phyloP scores from a whole-genome alignment of 257 asterid species.

The Solanum dulcamara region DNA sequence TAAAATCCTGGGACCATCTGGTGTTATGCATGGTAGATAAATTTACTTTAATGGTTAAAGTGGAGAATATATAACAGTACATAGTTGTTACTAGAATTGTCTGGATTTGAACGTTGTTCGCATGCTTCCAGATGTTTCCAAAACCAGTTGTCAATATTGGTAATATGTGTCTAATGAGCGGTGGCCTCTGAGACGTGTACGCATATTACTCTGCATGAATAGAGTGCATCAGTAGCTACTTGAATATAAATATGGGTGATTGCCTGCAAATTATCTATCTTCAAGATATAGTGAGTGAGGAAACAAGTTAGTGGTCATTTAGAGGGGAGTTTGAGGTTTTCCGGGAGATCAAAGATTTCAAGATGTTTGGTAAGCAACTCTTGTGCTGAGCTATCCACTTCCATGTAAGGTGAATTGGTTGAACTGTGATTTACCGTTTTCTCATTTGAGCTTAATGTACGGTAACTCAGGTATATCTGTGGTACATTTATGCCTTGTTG shows the following conservation, averaged over 20 bases:
- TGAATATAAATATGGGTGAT: neutral
- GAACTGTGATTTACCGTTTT: neutral
- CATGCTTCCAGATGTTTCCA: neutral
- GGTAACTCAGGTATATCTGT: neutral
- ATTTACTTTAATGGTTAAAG: neutral
- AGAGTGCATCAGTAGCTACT: neutral
- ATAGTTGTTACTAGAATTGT: neutral
- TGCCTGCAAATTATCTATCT: neutral
- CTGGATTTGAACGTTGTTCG: neutral
- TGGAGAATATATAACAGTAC: neutral
- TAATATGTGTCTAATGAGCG: neutral
- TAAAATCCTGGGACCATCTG: neutral
- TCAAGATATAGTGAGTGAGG: neutral
- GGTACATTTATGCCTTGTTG: neutral
- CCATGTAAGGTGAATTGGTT: neutral
- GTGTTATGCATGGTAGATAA: neutral
- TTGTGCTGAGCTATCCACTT: neutral
- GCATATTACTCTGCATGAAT: neutral
- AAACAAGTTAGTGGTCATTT: neutral
- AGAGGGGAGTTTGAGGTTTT: neutral
- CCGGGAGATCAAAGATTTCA: neutral
- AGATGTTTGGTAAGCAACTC: neutral
- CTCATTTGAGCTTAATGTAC: neutral
- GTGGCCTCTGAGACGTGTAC: neutral
- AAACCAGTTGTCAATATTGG: neutral